Percentiles rank a stretch among this genome's conserved stretches.
phyloP scores from a whole-genome alignment of 2,329 filamentous ascomycete species.

The Penicillium olsonii region DNA sequence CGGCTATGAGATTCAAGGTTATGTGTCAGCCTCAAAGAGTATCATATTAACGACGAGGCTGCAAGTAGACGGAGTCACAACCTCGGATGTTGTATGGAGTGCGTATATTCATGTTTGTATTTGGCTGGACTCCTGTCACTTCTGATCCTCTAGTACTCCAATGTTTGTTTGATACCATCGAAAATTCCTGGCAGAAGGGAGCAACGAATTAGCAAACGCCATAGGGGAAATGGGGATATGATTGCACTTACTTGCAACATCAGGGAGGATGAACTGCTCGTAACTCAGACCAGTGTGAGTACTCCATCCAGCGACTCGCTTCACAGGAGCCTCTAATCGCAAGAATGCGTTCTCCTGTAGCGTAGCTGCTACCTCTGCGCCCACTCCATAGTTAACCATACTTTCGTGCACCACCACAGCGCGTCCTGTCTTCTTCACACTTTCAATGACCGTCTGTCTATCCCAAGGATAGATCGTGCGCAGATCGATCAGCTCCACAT shows the following conservation, averaged over 20 bases:
- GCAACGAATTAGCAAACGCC: neutral
- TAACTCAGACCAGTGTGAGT: conserved; percentile 78
- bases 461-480: conserved; percentile 93
- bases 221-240: neutral
- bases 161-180: conserved; percentile 9
- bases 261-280: conserved; percentile 80
- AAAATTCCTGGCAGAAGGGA: neutral
- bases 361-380: conserved; percentile 83
- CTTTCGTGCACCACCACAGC: conserved; percentile 89
- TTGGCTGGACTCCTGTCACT: conserved; percentile 66
- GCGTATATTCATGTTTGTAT: neutral
- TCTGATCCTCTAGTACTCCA: conserved; percentile 55
- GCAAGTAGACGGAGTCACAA: too few species aligned
- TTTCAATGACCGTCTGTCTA: conserved; percentile 73
- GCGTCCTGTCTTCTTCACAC: conserved; percentile 82
- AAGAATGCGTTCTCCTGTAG: conserved; percentile 88
- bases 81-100: too few species aligned
- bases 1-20: too few species aligned
- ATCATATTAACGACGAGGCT: too few species aligned
- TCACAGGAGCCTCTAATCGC: conserved; percentile 79
- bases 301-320: conserved; percentile 85
- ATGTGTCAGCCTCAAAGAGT: too few species aligned
- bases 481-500: conserved; percentile 82
- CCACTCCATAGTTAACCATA: conserved; percentile 86
- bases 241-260: conserved; percentile 74